Base-by-base conservation (phyloP, 768 basidiomycete species). In the Russula sp. region DNA sequence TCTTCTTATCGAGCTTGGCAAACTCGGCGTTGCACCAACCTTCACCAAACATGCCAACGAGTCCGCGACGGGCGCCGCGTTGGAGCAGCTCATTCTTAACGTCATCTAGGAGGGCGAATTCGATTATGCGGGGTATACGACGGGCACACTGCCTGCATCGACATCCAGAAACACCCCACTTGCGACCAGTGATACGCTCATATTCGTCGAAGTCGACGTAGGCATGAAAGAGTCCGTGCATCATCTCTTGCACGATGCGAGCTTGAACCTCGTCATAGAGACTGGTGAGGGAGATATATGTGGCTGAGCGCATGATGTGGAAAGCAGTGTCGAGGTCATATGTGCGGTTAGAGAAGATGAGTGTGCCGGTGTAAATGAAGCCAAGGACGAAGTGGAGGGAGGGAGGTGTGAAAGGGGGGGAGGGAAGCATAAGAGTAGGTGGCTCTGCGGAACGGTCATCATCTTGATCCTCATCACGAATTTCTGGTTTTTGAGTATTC, bases 271-370 rank as follows among this genome's bases (percentile, higher is more conserved):
- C 96, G 60, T 82, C 79, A 63, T 84, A 81, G 5, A 99, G 83
- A 0, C 85, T 76, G 16, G 85, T 72, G 43, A 98, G 78, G 36
- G 80, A 77, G 46, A 98, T 87, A 73, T 94, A 98, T 10, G 79
- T 76, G 1, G 95, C 85, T 0, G 91, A 84, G 42, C 87, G 85
- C 72, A 93, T 83, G 68, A 98, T 92, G 64, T 89, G 83, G 71
- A 98, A 93, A 0, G 90, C 89, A 16, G 94, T 98, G 47, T 86
- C 81, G 67, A 98, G 85, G 75, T 98, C 96, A 74, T 93, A 97
- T 1, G 90, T 86, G 14, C 96, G 80, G 68, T 98, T 90, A 4
- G 91, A 93, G 72, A 98, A 97, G 34, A 87, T 79, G 48, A 98
- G 87, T 5, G 93, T 96, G 46, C 96, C 97, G 5, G 93, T 91